These are phyloP conservation scores for Schoenoplectus triqueter DNA, from an alignment of 202 grass and related monocot genomes.

Conservation along the genomic window DNA sequence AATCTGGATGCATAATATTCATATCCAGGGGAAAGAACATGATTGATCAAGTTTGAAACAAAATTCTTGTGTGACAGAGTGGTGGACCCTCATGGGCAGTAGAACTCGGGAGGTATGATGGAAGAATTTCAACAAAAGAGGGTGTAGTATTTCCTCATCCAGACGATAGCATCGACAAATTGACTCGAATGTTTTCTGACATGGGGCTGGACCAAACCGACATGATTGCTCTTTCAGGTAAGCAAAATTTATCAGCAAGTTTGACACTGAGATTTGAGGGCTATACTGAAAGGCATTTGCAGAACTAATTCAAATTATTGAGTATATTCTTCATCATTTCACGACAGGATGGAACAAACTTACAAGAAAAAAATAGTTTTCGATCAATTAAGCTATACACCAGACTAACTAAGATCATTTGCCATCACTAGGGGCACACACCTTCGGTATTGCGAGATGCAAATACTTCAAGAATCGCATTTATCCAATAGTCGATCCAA, in stretches of 20 bases:
- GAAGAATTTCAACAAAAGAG: constrained; percentile 55
- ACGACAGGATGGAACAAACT: no score
- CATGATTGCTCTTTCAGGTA: constrained; percentile 79
- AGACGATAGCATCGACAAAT: constrained; percentile 52
- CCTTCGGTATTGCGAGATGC: constrained; percentile 52
- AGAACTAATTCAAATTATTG: neutral
- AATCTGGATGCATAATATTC: neutral
- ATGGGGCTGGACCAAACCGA: constrained; percentile 65
- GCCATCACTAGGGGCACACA: constrained; percentile 47
- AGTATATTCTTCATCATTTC: neutral
- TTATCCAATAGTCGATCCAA: constrained; percentile 30
- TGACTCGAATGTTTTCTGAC: constrained; percentile 57
- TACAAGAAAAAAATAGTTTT: neutral
- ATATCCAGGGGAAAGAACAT: neutral
- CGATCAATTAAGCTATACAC: neutral
- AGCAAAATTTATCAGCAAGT: constrained; percentile 24
- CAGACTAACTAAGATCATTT: neutral
- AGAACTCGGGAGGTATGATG: constrained; percentile 72
- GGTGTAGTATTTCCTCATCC: constrained; percentile 56
- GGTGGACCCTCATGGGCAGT: constrained; percentile 60
- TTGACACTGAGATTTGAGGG: neutral
- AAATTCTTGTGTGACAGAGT: constrained; percentile 28
- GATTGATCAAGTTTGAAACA: neutral
- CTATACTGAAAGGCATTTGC: neutral
- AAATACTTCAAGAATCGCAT: constrained; percentile 49